phyloP scores from a whole-genome alignment of 176 grass and related monocot genomes.

The Rhynchospora pubera region DNA sequence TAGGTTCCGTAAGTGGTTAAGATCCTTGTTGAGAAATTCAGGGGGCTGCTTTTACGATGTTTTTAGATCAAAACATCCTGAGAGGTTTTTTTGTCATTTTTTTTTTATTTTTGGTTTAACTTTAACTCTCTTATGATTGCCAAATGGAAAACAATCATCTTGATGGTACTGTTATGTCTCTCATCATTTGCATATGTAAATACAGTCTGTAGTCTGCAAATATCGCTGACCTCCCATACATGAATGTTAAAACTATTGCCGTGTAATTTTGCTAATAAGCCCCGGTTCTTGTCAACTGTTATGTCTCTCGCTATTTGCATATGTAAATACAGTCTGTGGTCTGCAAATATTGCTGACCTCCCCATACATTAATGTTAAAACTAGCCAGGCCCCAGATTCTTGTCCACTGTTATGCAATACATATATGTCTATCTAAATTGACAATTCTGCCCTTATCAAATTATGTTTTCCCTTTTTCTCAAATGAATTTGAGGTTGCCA shows the following conservation, averaged over 20 bases:
- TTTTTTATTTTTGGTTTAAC: neutral
- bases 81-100: conserved; percentile 40
- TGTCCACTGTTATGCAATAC: neutral
- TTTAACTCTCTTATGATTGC: neutral
- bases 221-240: neutral
- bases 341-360: too few species aligned
- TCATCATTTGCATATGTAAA: neutral
- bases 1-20: conserved; percentile 87
- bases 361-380: too few species aligned
- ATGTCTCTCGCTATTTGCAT: too few species aligned
- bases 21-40: conserved; percentile 66
- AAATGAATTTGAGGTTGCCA: too few species aligned
- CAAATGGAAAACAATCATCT: neutral
- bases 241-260: neutral
- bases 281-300: neutral
- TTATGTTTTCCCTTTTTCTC: neutral
- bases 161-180: neutral
- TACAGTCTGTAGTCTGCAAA: neutral
- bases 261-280: neutral
- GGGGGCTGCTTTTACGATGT: conserved; percentile 78
- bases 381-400: too few species aligned
- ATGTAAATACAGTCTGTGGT: too few species aligned
- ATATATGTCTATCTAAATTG: neutral
- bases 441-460: neutral
- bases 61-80: conserved; percentile 87